Evolutionary conservation across 257 asterid species (phyloP).

Genomic region (Petrea volubilis): DNA sequence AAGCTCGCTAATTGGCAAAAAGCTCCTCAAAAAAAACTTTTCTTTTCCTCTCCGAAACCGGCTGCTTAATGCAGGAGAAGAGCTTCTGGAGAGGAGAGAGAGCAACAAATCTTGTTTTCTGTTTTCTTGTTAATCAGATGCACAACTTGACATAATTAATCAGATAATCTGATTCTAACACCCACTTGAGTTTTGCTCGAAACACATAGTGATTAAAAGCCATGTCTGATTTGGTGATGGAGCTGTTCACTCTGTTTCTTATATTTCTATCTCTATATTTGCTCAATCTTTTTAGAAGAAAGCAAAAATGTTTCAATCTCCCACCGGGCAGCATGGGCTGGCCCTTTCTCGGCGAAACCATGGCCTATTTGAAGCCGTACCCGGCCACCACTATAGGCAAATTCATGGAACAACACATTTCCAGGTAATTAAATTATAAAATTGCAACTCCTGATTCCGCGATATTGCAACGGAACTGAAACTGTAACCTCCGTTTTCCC

Average conservation of each 20-base stretch:
- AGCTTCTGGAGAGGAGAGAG: background rate
- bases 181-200: background rate
- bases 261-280: slow-evolving; percentile 37
- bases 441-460: too few species aligned
- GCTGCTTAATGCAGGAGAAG: slow-evolving; percentile 17
- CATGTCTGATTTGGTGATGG: slow-evolving; percentile 52
- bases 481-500: too few species aligned
- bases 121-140: background rate
- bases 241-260: slow-evolving; percentile 46
- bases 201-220: background rate
- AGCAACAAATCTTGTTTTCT: background rate
- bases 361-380: slow-evolving; percentile 73
- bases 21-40: slow-evolving; percentile 25
- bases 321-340: slow-evolving; percentile 96
- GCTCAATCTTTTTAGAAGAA: slow-evolving; percentile 36
- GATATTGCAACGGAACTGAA: too few species aligned
- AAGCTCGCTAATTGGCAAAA: slow-evolving; percentile 30
- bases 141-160: slow-evolving; percentile 11
- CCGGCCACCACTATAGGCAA: slow-evolving; percentile 67
- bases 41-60: slow-evolving; percentile 25
- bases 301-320: slow-evolving; percentile 45
- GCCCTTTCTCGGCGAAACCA: slow-evolving; percentile 92
- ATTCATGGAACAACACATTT: slow-evolving; percentile 86
- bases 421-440: slow-evolving; percentile 57
- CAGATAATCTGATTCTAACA: slow-evolving; percentile 16